These are phyloP conservation scores for Macrolepiota fuliginosa DNA, from an alignment of 768 basidiomycete species.

Conservation along the genomic window DNA sequence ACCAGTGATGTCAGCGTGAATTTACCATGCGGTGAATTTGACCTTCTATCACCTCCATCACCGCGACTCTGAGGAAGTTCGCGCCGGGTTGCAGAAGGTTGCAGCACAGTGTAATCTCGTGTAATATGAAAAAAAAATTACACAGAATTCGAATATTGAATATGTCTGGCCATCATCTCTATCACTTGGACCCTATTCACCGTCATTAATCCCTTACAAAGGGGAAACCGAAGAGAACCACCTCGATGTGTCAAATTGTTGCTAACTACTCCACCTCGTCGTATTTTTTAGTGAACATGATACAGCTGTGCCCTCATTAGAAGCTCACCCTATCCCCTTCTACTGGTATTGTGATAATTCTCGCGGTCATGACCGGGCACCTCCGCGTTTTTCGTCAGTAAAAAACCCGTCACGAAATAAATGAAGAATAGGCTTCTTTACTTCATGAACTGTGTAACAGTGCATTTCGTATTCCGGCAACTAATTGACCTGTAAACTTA, in stretches of 20 bases:
- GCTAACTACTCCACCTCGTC: not conserved
- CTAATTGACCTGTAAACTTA: not conserved
- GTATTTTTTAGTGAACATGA: not conserved
- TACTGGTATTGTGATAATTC: not conserved
- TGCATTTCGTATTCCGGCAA: not conserved
- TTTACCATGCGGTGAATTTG: not conserved
- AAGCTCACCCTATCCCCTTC: not conserved
- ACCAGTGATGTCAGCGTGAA: not conserved
- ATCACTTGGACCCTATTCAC: too few relatives aligned
- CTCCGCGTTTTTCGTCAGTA: not conserved
- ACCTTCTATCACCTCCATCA: not conserved
- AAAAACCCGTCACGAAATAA: not conserved
- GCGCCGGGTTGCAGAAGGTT: not conserved
- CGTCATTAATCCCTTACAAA: not conserved
- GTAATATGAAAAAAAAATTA: not conserved
- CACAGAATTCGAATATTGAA: not conserved
- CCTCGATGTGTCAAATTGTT: not conserved
- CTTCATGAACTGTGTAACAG: not conserved
- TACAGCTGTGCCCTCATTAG: not conserved
- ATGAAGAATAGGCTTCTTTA: not conserved
- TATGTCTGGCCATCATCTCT: not conserved
- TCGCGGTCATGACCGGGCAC: not conserved
- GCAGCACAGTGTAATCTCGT: not conserved
- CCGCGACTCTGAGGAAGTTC: not conserved
- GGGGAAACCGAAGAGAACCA: not conserved